These are phyloP conservation scores for Vitis hybrid DNA, from an alignment of 177 flowering plant genomes.

Conservation along the genomic window DNA sequence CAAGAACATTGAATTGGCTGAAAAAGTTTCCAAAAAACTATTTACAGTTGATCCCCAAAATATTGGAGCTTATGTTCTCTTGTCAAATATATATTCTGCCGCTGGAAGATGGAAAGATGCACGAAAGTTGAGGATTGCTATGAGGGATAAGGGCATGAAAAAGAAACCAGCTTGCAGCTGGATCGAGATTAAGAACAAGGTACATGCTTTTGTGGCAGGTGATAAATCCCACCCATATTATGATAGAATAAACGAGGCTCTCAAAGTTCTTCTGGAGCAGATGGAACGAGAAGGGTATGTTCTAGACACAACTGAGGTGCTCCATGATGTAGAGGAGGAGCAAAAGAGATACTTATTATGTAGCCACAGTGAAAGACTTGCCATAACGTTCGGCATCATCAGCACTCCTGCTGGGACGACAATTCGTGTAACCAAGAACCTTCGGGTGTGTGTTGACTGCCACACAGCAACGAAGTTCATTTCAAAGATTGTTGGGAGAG, in stretches of 20 bases:
- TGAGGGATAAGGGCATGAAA: conserved; percentile 59
- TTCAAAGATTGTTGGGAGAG: conserved; percentile 63
- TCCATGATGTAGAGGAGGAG: conserved; percentile 78
- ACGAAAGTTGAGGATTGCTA: conserved; percentile 43
- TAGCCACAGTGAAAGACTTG: conserved; percentile 67
- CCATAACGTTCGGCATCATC: conserved; percentile 65
- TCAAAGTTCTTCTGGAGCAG: conserved; percentile 46
- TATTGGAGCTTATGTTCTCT: conserved; percentile 63
- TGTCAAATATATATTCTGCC: conserved; percentile 71
- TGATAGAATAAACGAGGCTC: conserved; percentile 42
- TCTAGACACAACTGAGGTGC: conserved; percentile 55
- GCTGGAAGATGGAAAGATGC: conserved; percentile 76
- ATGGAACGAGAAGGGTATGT: conserved; percentile 78
- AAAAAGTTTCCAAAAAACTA: conserved; percentile 62
- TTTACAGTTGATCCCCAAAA: conserved; percentile 59
- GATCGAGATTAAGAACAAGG: conserved; percentile 65
- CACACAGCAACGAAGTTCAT: conserved; percentile 66
- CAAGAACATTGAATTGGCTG: conserved; percentile 70
- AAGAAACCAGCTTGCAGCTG: conserved; percentile 87
- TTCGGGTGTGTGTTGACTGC: conserved; percentile 68
- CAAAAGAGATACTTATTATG: conserved; percentile 47
- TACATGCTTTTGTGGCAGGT: conserved; percentile 68
- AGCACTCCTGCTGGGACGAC: conserved; percentile 63
- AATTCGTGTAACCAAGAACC: conserved; percentile 65
- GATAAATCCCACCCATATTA: conserved; percentile 68